phyloP scores from a whole-genome alignment of 2,329 filamentous ascomycete genomes.

The Fusarium irregulare region DNA sequence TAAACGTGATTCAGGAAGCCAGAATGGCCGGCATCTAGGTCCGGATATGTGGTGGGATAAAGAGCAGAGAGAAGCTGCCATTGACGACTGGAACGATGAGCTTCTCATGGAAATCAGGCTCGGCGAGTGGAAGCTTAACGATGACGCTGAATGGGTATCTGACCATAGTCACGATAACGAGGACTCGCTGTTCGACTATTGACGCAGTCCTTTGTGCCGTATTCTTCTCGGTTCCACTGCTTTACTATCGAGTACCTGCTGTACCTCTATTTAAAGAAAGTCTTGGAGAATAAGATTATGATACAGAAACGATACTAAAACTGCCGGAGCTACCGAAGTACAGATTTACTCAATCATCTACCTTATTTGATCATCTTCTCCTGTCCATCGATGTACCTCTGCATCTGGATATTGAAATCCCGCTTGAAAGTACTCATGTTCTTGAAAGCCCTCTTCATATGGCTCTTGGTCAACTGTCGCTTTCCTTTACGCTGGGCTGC shows the following conservation, averaged over 20 bases:
- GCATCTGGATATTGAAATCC: not conserved
- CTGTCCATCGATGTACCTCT: not conserved
- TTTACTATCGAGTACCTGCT: no score
- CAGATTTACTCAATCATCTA: fast-evolving
- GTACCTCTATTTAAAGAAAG: no score
- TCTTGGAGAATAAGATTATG: fast-evolving
- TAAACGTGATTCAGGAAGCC: not conserved
- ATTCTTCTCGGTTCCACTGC: not conserved
- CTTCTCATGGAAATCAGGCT: not conserved
- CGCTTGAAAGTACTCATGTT: not conserved
- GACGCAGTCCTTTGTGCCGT: not conserved
- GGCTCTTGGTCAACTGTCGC: fast-evolving
- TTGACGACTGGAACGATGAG: not conserved
- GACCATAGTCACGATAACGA: not conserved
- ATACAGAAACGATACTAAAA: no score
- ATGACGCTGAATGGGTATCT: not conserved
- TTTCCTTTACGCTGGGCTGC: fast-evolving
- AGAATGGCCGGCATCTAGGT: not conserved
- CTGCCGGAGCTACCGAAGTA: no score
- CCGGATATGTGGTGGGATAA: not conserved
- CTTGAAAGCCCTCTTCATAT: not conserved
- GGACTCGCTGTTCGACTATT: not conserved
- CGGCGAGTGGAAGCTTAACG: not conserved
- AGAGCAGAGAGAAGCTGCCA: not conserved
- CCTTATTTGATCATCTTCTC: not conserved